Evolutionary conservation across 805 yeast species (phyloP), one percentile per base, ranked within the genome.

Genomic region (Blastobotrys muscicola): DNA sequence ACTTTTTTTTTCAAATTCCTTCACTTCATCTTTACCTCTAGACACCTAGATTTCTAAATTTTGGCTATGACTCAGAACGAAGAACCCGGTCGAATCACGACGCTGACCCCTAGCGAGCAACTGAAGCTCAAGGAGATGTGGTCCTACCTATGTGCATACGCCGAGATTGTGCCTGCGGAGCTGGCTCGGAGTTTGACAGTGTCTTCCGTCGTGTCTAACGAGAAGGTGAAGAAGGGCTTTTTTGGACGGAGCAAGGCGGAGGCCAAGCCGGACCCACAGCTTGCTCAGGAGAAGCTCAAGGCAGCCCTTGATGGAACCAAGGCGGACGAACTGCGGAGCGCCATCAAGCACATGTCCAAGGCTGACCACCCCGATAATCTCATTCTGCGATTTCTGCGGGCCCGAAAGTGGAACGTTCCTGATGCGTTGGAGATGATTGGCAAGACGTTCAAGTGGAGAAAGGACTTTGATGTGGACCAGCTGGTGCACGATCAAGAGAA

Each of bases 301-400:
- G 52, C 49, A 39, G 45, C 46, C 15, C 10, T 12, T 33, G 47
- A 47, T 26, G 15, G 43, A n/a, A 34, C 36, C 38, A 33, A 50
- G n/a, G 57, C 55, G 12, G 55, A 56, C 33, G 70, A 68, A 14
- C 56, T 78, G 7, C 74, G 75, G 48, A 60, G 60, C 7, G 70
- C 72, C 49, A 69, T 79, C 57, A 75, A 82, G 81, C 58, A 66
- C 36, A 69, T 79, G 70, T 56, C 78, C 41, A 78, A 90, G 64
- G 73, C 78, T 35, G 97, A 90, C 60, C 71, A 80, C 38, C 83
- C 94, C 2, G 99, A 92, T 62, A 81, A 83, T 54, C 62, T 80
- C 51, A 41, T 85, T 29, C 69, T 89, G 56, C 74, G 94, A 55
- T 89, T 82, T 55, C 64, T 85, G 20, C 72, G 95, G 53, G 96